phyloP scores from a whole-genome alignment of 1,139 yeast species.

The Hyphopichia khmerensis region DNA sequence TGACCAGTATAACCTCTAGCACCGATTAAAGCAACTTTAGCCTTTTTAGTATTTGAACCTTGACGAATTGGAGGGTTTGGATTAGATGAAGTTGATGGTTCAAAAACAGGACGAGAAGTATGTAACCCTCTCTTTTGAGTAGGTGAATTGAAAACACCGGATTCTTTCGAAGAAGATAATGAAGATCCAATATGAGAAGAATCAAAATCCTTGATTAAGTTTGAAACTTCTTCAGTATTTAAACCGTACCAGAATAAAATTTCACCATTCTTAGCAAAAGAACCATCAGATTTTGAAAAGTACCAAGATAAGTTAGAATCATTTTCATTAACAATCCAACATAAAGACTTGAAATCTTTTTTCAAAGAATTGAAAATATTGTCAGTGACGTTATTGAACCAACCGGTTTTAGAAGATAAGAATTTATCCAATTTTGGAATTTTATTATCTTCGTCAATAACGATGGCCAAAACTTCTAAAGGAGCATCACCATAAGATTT shows the following conservation, averaged over 20 bases:
- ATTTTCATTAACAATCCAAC: slow-evolving; percentile 89
- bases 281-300: slow-evolving; percentile 91
- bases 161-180: slow-evolving; percentile 38
- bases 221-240: slow-evolving; percentile 59
- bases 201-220: slow-evolving; percentile 66
- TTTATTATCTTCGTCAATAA: slow-evolving; percentile 39
- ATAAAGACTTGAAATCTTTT: slow-evolving; percentile 70
- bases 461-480: slow-evolving; percentile 88
- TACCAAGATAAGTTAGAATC: slow-evolving; percentile 92
- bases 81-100: slow-evolving; percentile 39
- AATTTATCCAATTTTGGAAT: slow-evolving; percentile 85
- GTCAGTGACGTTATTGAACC: slow-evolving; percentile 97
- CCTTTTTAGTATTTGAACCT: slow-evolving; percentile 59
- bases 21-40: slow-evolving; percentile 90
- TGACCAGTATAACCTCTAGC: slow-evolving; percentile 99
- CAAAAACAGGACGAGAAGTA: slow-evolving; percentile 10
- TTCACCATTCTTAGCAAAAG: slow-evolving; percentile 84
- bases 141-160: slow-evolving; percentile 40
- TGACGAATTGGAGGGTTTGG: slow-evolving; percentile 72
- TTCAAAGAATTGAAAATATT: slow-evolving; percentile 83
- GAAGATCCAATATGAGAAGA: slow-evolving; percentile 34
- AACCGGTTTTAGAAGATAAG: slow-evolving; percentile 83
- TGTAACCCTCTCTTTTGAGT: slow-evolving; percentile 44
- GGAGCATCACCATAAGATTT: slow-evolving; percentile 95
- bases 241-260: slow-evolving; percentile 95